phyloP scores from a whole-genome alignment of 2,329 filamentous ascomycete genomes.

The Phoma sp. region DNA sequence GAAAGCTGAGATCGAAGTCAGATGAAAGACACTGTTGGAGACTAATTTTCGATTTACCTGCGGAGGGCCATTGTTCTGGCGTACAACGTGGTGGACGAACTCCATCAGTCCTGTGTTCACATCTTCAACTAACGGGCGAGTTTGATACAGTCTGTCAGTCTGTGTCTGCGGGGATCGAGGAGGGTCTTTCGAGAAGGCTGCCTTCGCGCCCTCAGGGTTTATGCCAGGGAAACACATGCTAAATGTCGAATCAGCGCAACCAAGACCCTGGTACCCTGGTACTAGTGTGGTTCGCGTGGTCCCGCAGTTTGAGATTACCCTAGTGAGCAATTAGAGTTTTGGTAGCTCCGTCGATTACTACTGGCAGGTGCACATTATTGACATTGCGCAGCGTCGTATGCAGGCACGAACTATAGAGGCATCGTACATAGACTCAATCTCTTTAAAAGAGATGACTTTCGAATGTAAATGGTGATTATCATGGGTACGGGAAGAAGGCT shows the following conservation, averaged over 20 bases:
- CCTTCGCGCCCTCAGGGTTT: conserved; percentile 1
- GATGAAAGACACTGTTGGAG: background rate
- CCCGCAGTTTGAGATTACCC: conserved; percentile 8
- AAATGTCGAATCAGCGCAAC: conserved; percentile 6
- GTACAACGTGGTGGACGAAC: conserved; percentile 6
- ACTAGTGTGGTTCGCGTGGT: conserved; percentile 2
- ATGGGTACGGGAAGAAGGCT: background rate
- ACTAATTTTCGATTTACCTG: background rate
- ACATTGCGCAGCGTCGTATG: background rate
- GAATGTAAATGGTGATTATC: background rate
- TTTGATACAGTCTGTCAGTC: conserved; percentile 5
- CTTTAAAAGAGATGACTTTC: too few relatives aligned
- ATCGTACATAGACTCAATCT: background rate
- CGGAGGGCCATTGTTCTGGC: conserved; percentile 9
- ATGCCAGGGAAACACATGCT: background rate
- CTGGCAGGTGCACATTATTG: background rate
- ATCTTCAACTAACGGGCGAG: background rate
- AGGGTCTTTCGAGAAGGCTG: conserved; percentile 9
- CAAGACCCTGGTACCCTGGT: background rate
- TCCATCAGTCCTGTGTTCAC: conserved; percentile 7
- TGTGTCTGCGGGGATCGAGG: conserved; percentile 1
- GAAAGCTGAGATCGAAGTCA: conserved; percentile 6
- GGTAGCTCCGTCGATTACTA: background rate
- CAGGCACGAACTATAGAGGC: background rate
- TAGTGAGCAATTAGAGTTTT: conserved; percentile 6